Evolutionary conservation across 176 grass and related monocot genomes (phyloP), one percentile per base, ranked within the genome.

Genomic region (Sorghum bicolor): DNA sequence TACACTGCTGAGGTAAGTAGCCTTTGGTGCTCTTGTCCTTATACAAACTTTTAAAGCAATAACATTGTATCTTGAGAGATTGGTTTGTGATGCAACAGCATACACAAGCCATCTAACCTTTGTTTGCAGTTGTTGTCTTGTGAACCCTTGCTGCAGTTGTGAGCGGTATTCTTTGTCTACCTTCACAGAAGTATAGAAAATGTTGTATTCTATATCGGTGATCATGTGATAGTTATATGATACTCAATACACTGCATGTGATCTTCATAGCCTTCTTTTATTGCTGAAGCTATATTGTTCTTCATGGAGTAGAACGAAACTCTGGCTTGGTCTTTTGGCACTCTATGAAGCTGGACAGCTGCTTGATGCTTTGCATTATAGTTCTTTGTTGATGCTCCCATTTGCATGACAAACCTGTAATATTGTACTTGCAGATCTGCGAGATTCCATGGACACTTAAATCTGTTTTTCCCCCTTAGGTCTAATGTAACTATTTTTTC

Each of bases 1-100:
- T 98, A 98, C 87, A 95, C 93, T 58, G 32, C 69, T 79, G 89
- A 94, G 89, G 96, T 98, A 89, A 79, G 10, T 64, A 19, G 12
- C 67, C 60, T 83, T 84, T 33, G 52, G 40, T 52, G 6, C 50
- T 76, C 28, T 60, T 77, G 43, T 40, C 15, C 32, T 26, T 62
- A 33, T 39, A 67, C 19, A 5, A 67, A 29, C 17, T 82, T 75
- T 87, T 81, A 57, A 19, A 3, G 29, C 79, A 40, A 32, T 82
- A 61, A 37, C 34, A 6, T 52, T 34, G 19, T 69, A 67, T 90
- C 12, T 43, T 68, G 68, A 74, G 55, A 60, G 20, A 25, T 60
- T 60, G 25, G 22, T 52, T 67, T 48, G n/a, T 61, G 3, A 76
- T 75, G 33, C 53, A 74, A 60, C 36, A 74, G 15, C 15, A 7